Evolutionary conservation across 495 filamentous ascomycete species (phyloP), one percentile per base, ranked within the genome.

Genomic region (Podospora conica): DNA sequence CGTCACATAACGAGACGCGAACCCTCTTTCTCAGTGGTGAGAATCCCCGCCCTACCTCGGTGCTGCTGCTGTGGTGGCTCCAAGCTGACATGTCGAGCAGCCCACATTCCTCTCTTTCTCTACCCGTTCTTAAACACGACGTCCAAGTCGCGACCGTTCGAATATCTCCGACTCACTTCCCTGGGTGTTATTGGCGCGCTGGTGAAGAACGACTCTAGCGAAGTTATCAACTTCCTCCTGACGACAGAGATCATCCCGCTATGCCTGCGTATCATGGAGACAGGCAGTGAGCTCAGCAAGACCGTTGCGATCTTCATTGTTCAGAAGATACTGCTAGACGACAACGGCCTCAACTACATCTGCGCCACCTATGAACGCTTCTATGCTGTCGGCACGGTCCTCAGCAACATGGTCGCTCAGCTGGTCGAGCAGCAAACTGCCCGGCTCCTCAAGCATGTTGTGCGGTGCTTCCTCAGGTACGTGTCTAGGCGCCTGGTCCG

Each of bases 291-390:
- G 75, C 82, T 99, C 55, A 97, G 93, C 83, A 99, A 98, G 81
- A 99, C 95, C 1, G 95, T 99, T 9, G 95, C 95, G 40, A 99
- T 99, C 68, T 99, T 99, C 81, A 99, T 99, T 72, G 95, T 99
- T n/a, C 95, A 99, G 80, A 99, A 99, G 80, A 99, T 99, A 33
- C 80, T 99, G 53, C 83, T 99, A 4, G 95, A 99, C 74, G 95
- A 99, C 70, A 91, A 95, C 74, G 95, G 95, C n/a, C 83, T 99
- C 65, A 92, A 91, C 53, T 99, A 99, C 76, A 99, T 99, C 65
- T 99, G 95, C 77, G 93, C 96, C 64, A 99, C 95, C 7, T 99
- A 99, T 74, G 95, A 99, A 80, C 84, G 95, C n/a, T 99, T 99
- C 80, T 98, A 99, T 68, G 95, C 95, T 2, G 95, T 99, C 9